Conservation (phyloP, 2,329 filamentous ascomycete species). For the Pseudogymnoascus verrucosus region DNA sequence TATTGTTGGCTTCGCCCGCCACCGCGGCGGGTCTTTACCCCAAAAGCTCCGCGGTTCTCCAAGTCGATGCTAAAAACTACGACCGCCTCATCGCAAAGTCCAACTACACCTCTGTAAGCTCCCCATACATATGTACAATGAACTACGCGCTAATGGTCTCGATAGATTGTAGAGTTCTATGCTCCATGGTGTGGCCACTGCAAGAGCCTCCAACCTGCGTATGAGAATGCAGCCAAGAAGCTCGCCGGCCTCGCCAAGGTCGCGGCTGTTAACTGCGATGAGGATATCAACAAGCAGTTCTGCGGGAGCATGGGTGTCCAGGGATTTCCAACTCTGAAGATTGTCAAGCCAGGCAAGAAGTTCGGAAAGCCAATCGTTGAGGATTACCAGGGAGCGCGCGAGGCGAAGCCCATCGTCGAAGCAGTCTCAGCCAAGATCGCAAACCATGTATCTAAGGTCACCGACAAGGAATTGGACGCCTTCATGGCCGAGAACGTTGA, state of each 20-base stretch:
- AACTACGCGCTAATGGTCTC: conserved; percentile 16
- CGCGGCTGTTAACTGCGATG: conserved; percentile 90
- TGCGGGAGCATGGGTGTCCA: conserved; percentile 81
- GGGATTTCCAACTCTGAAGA: conserved; percentile 95
- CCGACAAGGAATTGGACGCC: conserved; percentile 67
- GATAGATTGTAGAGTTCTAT: conserved; percentile 72
- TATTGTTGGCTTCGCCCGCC: conserved; percentile 58
- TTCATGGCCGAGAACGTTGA: conserved; percentile 64
- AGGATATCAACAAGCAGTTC: conserved; percentile 81
- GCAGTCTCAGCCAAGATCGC: conserved; percentile 80
- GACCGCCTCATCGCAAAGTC: conserved; percentile 76
- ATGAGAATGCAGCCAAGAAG: conserved; percentile 85
- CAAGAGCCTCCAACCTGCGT: conserved; percentile 88
- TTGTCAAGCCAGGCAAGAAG: conserved; percentile 78
- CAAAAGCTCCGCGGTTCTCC: conserved; percentile 80
- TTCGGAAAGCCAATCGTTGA: conserved; percentile 71
- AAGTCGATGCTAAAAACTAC: conserved; percentile 72
- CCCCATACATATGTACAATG: conserved; percentile 13
- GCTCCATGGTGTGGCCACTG: conserved; percentile 98
- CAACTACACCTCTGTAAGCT: conserved; percentile 79
- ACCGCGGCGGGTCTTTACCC: conserved; percentile 69
- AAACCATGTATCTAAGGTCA: conserved; percentile 77
- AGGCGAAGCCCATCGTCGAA: conserved; percentile 80
- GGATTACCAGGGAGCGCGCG: conserved; percentile 80
- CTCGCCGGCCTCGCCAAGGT: conserved; percentile 91